These are phyloP conservation scores for Globisporangium takayamanum DNA, from an alignment of 352 stramenopile species.

Conservation along the genomic window DNA sequence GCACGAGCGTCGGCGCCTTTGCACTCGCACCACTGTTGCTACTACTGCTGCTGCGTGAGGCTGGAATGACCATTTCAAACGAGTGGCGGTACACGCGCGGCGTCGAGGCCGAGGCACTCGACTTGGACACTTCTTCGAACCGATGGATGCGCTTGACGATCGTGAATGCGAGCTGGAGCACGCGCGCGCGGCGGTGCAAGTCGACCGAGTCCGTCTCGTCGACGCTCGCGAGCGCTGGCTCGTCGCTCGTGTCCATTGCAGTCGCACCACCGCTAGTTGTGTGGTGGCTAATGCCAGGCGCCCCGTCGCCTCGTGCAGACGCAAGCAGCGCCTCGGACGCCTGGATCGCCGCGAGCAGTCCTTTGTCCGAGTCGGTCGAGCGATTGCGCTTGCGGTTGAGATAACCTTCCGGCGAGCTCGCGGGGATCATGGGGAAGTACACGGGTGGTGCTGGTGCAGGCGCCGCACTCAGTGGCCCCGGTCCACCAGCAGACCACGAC, in stretches of 20 bases:
- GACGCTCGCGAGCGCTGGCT: background rate
- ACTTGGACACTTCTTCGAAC: slow-evolving; percentile 46
- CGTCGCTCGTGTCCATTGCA: slow-evolving; percentile 8
- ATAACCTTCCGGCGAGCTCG: slow-evolving; percentile 20
- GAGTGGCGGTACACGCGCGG: slow-evolving; percentile 41
- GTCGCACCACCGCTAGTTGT: slow-evolving; percentile 4
- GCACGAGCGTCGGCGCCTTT: slow-evolving; percentile 30
- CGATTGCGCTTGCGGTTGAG: slow-evolving; percentile 67
- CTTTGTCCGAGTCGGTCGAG: slow-evolving; percentile 62
- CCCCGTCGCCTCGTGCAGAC: slow-evolving; percentile 1
- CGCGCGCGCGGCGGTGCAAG: slow-evolving; percentile 46
- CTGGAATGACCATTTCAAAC: slow-evolving; percentile 51
- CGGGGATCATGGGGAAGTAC: slow-evolving; percentile 26
- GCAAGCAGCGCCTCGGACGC: slow-evolving; percentile 29
- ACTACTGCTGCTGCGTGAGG: slow-evolving; percentile 1
- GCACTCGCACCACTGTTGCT: background rate
- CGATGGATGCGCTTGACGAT: slow-evolving; percentile 55
- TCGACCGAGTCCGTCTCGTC: slow-evolving; percentile 19
- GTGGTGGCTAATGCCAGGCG: background rate
- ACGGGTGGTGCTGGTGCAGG: slow-evolving; percentile 1
- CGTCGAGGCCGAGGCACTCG: slow-evolving; percentile 9
- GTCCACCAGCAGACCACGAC: too few relatives aligned
- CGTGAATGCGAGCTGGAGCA: slow-evolving; percentile 52
- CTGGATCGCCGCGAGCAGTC: slow-evolving; percentile 39
- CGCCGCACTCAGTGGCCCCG: background rate